Percentiles rank a stretch among this genome's conserved stretches.
phyloP scores from a whole-genome alignment of 352 stramenopile genomes.

The Phytophthora podocarpi region DNA sequence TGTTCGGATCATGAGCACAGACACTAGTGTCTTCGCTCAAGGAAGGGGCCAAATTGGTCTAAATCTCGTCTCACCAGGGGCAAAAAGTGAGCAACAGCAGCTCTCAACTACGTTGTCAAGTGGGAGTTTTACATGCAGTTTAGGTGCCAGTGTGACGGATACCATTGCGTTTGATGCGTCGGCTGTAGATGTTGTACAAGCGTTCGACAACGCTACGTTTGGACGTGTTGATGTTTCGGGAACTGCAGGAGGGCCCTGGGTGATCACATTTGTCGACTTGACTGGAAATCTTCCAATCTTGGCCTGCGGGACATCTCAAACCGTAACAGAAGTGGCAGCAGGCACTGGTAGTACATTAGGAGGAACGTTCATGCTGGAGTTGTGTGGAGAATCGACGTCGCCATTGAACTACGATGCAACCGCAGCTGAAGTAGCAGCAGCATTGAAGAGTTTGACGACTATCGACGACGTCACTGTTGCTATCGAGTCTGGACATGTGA shows the following conservation, averaged over 20 bases:
- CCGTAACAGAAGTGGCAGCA: conserved; percentile 35
- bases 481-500: conserved; percentile 12
- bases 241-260: conserved; percentile 36
- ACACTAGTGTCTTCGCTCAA: conserved; percentile 23
- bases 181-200: conserved; percentile 14
- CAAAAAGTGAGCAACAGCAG: conserved; percentile 49
- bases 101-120: conserved; percentile 42
- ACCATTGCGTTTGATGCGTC: conserved; percentile 41
- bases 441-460: conserved; percentile 27
- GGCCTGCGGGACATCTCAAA: conserved; percentile 48
- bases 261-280: conserved; percentile 50
- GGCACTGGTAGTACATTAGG: conserved; percentile 40
- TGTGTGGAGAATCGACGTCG: conserved; percentile 32
- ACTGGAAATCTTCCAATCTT: conserved; percentile 40
- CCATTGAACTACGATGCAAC: conserved; percentile 32
- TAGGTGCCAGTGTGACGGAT: not conserved
- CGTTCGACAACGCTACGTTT: conserved; percentile 36
- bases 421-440: conserved; percentile 33
- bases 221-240: conserved; percentile 33
- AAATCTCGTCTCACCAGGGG: conserved; percentile 23
- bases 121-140: conserved; percentile 44
- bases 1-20: conserved; percentile 27
- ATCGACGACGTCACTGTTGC: conserved; percentile 38
- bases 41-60: conserved; percentile 33
- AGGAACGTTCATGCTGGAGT: conserved; percentile 43